A percentile compares a stretch with the other conserved stretches of the same genome.
phyloP scores from a whole-genome alignment of 495 filamentous ascomycete genomes.

The Pyrenula aspistea region DNA sequence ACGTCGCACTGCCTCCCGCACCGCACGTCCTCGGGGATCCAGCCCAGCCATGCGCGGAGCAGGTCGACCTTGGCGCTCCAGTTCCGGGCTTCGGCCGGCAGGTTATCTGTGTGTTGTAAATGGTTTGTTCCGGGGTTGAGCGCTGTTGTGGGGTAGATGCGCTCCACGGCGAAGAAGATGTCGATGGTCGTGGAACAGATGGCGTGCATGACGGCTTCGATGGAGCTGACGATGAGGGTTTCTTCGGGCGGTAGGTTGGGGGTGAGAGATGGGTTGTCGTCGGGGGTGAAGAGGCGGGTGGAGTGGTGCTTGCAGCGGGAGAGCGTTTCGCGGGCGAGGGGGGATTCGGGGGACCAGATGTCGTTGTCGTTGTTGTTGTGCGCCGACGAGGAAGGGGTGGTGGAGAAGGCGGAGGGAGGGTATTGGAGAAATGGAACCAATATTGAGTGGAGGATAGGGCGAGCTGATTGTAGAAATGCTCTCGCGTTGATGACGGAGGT shows the following conservation, averaged over 20 bases:
- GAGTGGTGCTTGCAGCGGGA: slow-evolving; percentile 14
- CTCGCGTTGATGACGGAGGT: not conserved
- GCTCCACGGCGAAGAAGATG: slow-evolving; percentile 16
- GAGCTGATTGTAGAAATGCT: not conserved
- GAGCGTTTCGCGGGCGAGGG: slow-evolving; percentile 10
- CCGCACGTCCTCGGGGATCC: slow-evolving; percentile 17
- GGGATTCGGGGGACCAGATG: slow-evolving; percentile 4
- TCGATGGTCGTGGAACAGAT: slow-evolving; percentile 17
- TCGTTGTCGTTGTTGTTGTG: slow-evolving; percentile 4
- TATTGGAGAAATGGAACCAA: not conserved
- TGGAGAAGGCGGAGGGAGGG: not conserved
- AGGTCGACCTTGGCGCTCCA: slow-evolving; percentile 16
- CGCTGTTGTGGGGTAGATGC: slow-evolving; percentile 5
- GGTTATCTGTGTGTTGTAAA: not conserved
- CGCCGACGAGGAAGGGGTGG: not conserved
- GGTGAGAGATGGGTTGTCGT: slow-evolving; percentile 5
- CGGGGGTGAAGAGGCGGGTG: slow-evolving; percentile 9
- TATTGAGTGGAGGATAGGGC: not conserved
- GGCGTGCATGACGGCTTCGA: slow-evolving; percentile 13
- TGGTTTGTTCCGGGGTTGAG: not conserved
- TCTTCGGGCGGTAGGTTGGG: slow-evolving; percentile 5
- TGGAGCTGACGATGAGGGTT: slow-evolving; percentile 8
- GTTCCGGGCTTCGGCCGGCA: not conserved
- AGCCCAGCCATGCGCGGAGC: slow-evolving; percentile 24
- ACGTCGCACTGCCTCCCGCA: slow-evolving; percentile 14